A percentile compares a stretch with the other conserved stretches of the same genome.
phyloP scores from a whole-genome alignment of 305 asterid species.

The Fraxinus dipetala region DNA sequence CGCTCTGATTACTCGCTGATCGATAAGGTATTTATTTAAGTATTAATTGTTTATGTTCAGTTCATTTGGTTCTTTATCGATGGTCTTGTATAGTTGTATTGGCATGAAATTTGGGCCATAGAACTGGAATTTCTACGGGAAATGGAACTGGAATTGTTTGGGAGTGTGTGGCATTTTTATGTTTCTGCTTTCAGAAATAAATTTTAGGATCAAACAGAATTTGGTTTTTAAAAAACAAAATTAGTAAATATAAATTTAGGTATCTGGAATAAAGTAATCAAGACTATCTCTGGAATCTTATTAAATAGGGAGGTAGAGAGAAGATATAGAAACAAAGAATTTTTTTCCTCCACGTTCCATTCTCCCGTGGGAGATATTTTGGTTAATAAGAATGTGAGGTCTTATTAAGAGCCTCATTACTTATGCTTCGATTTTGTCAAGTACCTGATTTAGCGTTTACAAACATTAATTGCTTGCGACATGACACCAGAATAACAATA shows the following conservation, averaged over 20 bases:
- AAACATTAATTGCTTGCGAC: neutral
- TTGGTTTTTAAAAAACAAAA: neutral
- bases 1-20: neutral
- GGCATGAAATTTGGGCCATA: neutral
- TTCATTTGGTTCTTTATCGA: neutral
- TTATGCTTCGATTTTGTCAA: neutral
- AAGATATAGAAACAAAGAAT: neutral
- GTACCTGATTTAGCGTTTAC: neutral
- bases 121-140: neutral
- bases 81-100: neutral
- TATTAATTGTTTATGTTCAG: neutral
- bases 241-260: neutral
- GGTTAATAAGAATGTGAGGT: neutral
- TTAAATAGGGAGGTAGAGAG: neutral
- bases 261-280: neutral
- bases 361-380: neutral
- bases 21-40: neutral
- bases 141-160: neutral
- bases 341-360: neutral
- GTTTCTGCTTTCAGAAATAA: neutral
- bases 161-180: neutral
- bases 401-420: neutral
- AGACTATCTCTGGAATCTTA: neutral
- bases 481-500: neutral
- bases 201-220: neutral